Evolutionary conservation across 257 asterid species (phyloP).

Genomic region (Solanum sparsipilum): DNA sequence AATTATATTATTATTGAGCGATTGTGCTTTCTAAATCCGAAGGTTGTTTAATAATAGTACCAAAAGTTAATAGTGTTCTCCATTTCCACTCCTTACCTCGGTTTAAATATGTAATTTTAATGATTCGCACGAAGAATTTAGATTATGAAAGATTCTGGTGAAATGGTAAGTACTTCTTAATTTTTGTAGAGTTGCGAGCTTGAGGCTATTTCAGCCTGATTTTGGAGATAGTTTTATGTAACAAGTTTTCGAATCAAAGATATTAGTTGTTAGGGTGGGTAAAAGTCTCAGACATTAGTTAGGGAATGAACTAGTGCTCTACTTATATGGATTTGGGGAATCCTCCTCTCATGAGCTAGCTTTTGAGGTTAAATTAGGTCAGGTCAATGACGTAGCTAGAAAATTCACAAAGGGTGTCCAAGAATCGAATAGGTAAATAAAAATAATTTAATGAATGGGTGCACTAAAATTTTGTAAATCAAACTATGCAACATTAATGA

Average conservation of each 20-base stretch:
- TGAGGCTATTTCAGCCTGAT: not conserved
- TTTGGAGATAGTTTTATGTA: not conserved
- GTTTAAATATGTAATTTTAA: not conserved
- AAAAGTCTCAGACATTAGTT: not conserved
- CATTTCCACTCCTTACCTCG: not conserved
- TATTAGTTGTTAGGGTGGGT: not conserved
- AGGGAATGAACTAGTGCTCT: not conserved
- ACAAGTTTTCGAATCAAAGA: not conserved
- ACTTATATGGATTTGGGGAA: not conserved
- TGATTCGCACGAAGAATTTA: not conserved
- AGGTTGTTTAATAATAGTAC: not conserved
- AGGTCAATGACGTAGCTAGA: too few species aligned
- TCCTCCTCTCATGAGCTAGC: not conserved
- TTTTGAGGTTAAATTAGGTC: not conserved
- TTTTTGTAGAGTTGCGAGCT: not conserved
- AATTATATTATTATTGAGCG: too few species aligned
- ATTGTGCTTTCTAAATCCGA: not conserved
- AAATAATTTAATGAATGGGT: too few species aligned
- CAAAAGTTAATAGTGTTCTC: not conserved
- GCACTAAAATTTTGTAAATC: too few species aligned
- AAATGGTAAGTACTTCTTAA: not conserved
- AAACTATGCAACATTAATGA: too few species aligned
- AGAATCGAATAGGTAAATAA: too few species aligned
- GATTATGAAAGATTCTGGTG: not conserved
- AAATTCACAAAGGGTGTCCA: too few species aligned